Evolutionary conservation across 208 protist species (phyloP).

Genomic region (Trypanosoma boissoni): DNA sequence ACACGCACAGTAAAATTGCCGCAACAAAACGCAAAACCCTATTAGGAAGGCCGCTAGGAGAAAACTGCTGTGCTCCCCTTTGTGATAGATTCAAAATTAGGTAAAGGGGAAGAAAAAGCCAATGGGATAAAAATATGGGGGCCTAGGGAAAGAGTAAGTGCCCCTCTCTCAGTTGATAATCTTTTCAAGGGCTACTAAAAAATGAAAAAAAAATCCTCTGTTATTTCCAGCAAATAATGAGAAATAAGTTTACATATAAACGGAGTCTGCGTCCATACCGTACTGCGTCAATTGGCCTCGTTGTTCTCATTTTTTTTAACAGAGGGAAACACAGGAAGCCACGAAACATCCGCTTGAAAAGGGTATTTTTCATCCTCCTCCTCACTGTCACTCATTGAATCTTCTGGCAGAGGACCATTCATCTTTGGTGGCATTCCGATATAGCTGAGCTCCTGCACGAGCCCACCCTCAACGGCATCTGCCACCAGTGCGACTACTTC

Average conservation of each 20-base stretch:
- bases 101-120: too few species aligned
- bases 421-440: conserved; percentile 22
- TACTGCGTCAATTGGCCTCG: not conserved
- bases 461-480: not conserved
- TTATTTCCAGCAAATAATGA: too few species aligned
- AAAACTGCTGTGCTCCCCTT: too few species aligned
- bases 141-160: too few species aligned
- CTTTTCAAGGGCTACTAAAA: too few species aligned
- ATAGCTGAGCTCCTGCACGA: conserved; percentile 11
- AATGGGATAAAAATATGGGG: too few species aligned
- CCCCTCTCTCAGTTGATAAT: too few species aligned
- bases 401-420: conserved; percentile 21
- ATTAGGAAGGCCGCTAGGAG: too few species aligned
- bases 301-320: not conserved
- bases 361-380: conserved; percentile 6
- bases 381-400: conserved; percentile 37
- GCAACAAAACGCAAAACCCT: too few species aligned
- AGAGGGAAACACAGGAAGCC: conserved; percentile 15
- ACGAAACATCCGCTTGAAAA: conserved; percentile 26
- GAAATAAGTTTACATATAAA: too few species aligned
- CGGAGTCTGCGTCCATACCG: not conserved
- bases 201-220: not conserved
- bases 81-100: too few species aligned
- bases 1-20: too few species aligned
- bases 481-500: not conserved